Evolutionary conservation across 352 stramenopile species (phyloP).

Genomic region (Phytophthora quininea): DNA sequence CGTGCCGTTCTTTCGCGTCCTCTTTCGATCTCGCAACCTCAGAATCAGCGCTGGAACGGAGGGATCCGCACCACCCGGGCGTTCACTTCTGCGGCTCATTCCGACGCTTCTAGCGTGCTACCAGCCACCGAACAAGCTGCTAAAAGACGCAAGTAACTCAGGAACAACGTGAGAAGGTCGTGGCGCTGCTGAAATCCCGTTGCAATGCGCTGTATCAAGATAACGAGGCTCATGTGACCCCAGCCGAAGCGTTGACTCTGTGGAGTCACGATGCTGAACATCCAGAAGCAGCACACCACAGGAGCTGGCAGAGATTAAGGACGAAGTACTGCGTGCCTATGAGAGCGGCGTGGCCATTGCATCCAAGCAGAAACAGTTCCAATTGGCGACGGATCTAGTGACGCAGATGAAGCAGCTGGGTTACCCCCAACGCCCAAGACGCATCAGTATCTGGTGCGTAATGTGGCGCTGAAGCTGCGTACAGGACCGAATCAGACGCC

Average conservation of each 20-base stretch:
- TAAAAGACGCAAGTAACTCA: conserved; percentile 14
- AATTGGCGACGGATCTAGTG: conserved; percentile 43
- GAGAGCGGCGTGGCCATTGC: conserved; percentile 73
- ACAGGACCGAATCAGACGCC: conserved; percentile 28
- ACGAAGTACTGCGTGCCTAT: conserved; percentile 55
- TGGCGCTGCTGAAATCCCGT: conserved; percentile 51
- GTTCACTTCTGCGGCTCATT: conserved; percentile 13
- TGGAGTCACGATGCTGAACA: conserved; percentile 36
- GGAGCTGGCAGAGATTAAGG: conserved; percentile 18
- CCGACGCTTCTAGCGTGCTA: conserved; percentile 13
- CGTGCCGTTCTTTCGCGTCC: neutral
- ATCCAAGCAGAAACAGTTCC: conserved; percentile 74
- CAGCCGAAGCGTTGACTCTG: conserved; percentile 29
- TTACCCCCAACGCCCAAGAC: conserved; percentile 36
- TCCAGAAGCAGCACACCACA: conserved; percentile 28
- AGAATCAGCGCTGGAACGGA: conserved; percentile 12
- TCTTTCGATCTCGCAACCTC: neutral
- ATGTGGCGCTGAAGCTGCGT: conserved; percentile 57
- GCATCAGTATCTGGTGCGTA: conserved; percentile 60
- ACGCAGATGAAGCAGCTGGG: conserved; percentile 57
- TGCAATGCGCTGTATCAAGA: conserved; percentile 64
- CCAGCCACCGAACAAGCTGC: conserved; percentile 1
- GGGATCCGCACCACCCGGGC: neutral
- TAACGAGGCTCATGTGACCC: conserved; percentile 34
- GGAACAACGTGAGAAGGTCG: conserved; percentile 28